These are phyloP conservation scores for Ceraceosorus bombacis DNA, from an alignment of 1,284 basidiomycete species.

Conservation along the genomic window DNA sequence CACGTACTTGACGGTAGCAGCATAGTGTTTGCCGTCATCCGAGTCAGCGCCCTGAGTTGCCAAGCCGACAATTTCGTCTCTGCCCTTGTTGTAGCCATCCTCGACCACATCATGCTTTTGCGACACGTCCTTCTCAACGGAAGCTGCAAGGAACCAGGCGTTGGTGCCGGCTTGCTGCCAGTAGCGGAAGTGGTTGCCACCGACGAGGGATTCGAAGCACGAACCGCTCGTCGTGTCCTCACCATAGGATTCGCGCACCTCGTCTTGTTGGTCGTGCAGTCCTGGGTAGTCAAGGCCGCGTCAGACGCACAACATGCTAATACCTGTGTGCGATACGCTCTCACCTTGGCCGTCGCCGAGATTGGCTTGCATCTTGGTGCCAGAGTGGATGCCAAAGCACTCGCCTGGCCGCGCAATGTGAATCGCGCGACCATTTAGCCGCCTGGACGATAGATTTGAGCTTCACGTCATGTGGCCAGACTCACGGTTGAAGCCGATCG, in stretches of 20 bases:
- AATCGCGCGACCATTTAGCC: no score
- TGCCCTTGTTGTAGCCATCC: constrained; percentile 47
- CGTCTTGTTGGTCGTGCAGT: no score
- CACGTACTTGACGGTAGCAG: neutral
- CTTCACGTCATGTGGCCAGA: no score
- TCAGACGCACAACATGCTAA: no score
- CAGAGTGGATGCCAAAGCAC: constrained; percentile 18
- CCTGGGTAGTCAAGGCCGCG: no score
- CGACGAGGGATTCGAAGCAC: constrained; percentile 14
- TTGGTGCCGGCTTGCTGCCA: constrained; percentile 40
- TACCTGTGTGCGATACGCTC: no score
- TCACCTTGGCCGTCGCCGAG: constrained; percentile 11
- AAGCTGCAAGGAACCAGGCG: constrained; percentile 48
- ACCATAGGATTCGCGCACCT: no score
- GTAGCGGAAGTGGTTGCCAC: constrained; percentile 18
- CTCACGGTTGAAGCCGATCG: no score
- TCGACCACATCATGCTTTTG: constrained; percentile 42
- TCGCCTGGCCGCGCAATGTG: neutral
- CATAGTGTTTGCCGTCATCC: neutral
- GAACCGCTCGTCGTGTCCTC: constrained; percentile 2
- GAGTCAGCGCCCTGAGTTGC: constrained; percentile 2
- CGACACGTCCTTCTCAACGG: constrained; percentile 42
- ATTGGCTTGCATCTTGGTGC: constrained; percentile 6
- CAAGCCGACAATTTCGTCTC: constrained; percentile 36
- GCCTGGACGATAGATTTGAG: no score